Conservation (phyloP, 2,329 filamentous ascomycete species). For the Hypocreales sp. region DNA sequence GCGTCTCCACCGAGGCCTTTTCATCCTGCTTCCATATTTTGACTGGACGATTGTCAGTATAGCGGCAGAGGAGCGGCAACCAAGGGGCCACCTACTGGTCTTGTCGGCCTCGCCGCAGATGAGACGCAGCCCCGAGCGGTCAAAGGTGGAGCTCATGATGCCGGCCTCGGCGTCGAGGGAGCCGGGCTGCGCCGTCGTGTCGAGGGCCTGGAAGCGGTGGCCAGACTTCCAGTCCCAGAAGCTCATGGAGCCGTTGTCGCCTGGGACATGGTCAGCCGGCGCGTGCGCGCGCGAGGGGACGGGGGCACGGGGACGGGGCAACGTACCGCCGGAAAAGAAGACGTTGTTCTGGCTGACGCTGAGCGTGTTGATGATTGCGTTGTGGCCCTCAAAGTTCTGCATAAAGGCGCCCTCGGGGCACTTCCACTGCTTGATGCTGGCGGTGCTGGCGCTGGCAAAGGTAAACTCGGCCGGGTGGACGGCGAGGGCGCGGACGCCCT, state of each 20-base stretch:
- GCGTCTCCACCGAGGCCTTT: constrained; percentile 74
- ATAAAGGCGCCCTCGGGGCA: constrained; percentile 96
- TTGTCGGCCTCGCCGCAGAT: constrained; percentile 96
- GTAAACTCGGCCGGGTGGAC: constrained; percentile 89
- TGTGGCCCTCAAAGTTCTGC: constrained; percentile 97
- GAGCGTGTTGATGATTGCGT: constrained; percentile 88
- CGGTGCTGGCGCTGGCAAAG: constrained; percentile 82
- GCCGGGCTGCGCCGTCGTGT: constrained; percentile 87
- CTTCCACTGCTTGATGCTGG: constrained; percentile 98
- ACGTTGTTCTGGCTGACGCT: constrained; percentile 92
- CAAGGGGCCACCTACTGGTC: constrained; percentile 44
- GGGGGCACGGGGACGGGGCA: no score
- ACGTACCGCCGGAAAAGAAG: constrained; percentile 68
- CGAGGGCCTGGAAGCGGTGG: constrained; percentile 75
- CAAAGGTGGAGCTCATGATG: constrained; percentile 88
- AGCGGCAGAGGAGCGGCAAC: background rate
- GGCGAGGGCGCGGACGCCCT: constrained; percentile 75
- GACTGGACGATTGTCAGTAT: constrained; percentile 29
- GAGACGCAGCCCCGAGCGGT: constrained; percentile 72
- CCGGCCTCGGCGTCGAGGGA: constrained; percentile 88
- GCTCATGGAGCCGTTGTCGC: constrained; percentile 87
- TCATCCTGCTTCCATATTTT: constrained; percentile 97
- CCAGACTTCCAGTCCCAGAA: constrained; percentile 99
- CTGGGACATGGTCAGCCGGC: constrained; percentile 10
- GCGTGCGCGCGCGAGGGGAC: no score